Evolutionary conservation across 805 yeast genomes (phyloP).

Genomic region (Metschnikowia lunata): DNA sequence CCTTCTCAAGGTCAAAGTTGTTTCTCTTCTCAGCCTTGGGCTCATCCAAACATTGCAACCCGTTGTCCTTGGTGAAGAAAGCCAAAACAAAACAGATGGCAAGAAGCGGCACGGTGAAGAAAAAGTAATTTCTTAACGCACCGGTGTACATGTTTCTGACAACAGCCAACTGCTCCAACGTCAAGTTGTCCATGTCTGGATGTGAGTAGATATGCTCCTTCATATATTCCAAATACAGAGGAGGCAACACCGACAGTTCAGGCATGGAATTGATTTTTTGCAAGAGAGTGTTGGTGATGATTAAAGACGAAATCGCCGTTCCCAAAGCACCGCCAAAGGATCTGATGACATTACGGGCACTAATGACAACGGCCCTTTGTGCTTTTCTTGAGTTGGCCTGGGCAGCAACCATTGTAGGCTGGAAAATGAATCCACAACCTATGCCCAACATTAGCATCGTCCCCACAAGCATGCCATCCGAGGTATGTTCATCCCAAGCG

Average conservation of each 20-base stretch:
- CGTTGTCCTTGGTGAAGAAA: conserved; percentile 36
- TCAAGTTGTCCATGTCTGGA: conserved; percentile 22
- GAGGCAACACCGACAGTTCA: conserved; percentile 1
- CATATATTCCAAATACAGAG: conserved; percentile 20
- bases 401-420: conserved; percentile 52
- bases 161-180: conserved; percentile 16
- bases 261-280: conserved; percentile 16
- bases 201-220: conserved; percentile 27
- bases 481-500: conserved; percentile 24
- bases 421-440: conserved; percentile 50
- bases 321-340: conserved; percentile 64
- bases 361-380: conserved; percentile 56
- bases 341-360: conserved; percentile 52
- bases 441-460: conserved; percentile 33
- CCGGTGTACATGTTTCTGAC: conserved; percentile 25
- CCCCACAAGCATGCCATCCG: conserved; percentile 34
- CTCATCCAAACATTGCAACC: conserved; percentile 35
- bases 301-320: conserved; percentile 43
- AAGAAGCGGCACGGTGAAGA: conserved; percentile 32
- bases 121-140: conserved; percentile 29
- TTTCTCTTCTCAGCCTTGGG: not conserved
- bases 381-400: conserved; percentile 48
- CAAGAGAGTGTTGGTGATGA: conserved; percentile 33
- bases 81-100: conserved; percentile 30
- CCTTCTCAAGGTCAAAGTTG: not conserved